Base-by-base conservation (phyloP, 1,139 yeast species). In the Geotrichum fermentans region DNA sequence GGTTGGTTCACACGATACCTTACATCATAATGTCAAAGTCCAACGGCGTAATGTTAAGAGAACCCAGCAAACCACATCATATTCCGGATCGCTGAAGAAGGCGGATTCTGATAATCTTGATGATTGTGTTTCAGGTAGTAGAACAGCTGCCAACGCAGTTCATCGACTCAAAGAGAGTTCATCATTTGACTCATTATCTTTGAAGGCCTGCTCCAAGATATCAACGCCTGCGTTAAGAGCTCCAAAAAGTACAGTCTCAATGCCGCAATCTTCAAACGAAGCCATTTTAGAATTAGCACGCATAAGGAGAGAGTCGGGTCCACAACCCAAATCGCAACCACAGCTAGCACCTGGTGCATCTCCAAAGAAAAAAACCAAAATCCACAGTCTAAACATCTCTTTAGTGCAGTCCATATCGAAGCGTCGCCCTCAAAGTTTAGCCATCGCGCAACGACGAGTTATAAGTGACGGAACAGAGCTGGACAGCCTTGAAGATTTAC, bases 381-480 rank as follows among this genome's bases (percentile, higher is more conserved):
- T n/a, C n/a, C n/a, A n/a, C n/a, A n/a, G n/a, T n/a, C n/a, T n/a
- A n/a, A n/a, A n/a, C n/a, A n/a, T n/a, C n/a, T n/a, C n/a, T n/a
- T n/a, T n/a, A n/a, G n/a, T n/a, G n/a, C n/a, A n/a, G n/a, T n/a
- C n/a, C n/a, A n/a, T n/a, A n/a, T n/a, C n/a, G n/a, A n/a, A n/a
- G n/a, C n/a, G n/a, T n/a, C n/a, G n/a, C n/a, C 37, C 43, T n/a
- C 43, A 43, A 14, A 48, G 52, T 34, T 54, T 52, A 41, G 41
- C 61, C 4, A 49, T 43, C 40, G 57, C 54, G 10, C 52, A 45
- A 14, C 57, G 56, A 8, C 50, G 51, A 22, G 45, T 57, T 14
- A 58, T 56, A 44, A 68, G 67, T 6, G 67, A 65, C 40, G 69
- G 68, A 3, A 54, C 65, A 5, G 70, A 65, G 45, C 52, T 66